Conservation (phyloP, 1,284 basidiomycete species). For the Tremellales sp. region DNA sequence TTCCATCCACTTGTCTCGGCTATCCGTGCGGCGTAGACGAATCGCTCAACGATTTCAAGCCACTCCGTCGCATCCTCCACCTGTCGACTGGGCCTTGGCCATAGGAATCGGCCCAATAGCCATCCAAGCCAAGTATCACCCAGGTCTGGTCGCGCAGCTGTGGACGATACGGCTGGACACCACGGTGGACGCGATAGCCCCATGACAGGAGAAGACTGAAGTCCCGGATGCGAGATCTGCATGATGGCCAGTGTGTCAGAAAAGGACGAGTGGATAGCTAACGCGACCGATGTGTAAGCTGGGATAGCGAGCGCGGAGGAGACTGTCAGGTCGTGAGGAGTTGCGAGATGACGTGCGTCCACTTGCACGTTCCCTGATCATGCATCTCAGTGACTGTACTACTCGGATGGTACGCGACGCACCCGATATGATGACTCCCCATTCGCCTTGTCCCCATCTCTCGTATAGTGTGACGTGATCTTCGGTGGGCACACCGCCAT, state of each 20-base stretch:
- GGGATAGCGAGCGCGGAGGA: conserved; percentile 48
- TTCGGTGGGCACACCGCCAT: conserved; percentile 64
- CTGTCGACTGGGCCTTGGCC: conserved; percentile 59
- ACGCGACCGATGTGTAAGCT: conserved; percentile 55
- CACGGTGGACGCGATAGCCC: conserved; percentile 35
- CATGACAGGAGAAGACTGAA: conserved; percentile 65
- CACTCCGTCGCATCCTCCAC: conserved; percentile 57
- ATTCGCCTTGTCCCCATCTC: conserved; percentile 69
- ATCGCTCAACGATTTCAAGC: conserved; percentile 58
- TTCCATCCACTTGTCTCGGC: conserved; percentile 76
- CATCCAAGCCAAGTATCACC: conserved; percentile 46
- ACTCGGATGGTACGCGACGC: conserved; percentile 10
- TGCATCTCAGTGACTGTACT: background rate
- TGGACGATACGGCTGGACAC: conserved; percentile 66
- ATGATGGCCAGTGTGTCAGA: conserved; percentile 55
- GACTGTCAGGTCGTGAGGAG: conserved; percentile 76
- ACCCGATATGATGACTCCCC: conserved; percentile 86
- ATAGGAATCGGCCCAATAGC: conserved; percentile 56
- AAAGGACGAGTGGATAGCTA: conserved; percentile 1
- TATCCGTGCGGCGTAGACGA: conserved; percentile 65
- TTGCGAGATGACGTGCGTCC: conserved; percentile 63
- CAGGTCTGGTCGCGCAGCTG: conserved; percentile 55
- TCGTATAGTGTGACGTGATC: conserved; percentile 66
- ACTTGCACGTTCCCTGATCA: conserved; percentile 73
- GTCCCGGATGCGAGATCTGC: conserved; percentile 81